These are phyloP conservation scores for Zasmidium cellare DNA, from an alignment of 2,329 filamentous ascomycete genomes.

Conservation along the genomic window DNA sequence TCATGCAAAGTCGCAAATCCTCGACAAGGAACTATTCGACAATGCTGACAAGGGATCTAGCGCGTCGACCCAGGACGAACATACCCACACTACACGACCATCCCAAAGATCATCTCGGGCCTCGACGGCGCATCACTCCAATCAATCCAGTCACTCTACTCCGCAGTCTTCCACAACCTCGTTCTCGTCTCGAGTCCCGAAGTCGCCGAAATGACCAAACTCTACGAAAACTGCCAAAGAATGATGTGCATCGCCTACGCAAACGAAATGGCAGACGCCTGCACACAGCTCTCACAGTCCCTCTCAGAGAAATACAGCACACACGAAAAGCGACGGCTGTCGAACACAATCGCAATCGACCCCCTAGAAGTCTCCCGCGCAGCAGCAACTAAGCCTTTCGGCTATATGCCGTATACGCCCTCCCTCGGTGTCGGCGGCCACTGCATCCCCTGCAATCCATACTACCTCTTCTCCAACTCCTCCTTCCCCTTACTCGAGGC, in stretches of 20 bases:
- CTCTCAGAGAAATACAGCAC: constrained; percentile 3
- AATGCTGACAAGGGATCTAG: too few relatives aligned
- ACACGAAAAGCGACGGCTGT: neutral
- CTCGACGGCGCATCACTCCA: constrained; percentile 1
- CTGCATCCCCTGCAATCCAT: constrained; percentile 59
- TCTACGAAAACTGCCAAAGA: constrained; percentile 16
- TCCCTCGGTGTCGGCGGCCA: constrained; percentile 56
- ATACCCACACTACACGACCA: constrained; percentile 4
- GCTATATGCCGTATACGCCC: constrained; percentile 51
- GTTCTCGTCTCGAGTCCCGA: constrained; percentile 8
- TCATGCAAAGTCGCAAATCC: neutral
- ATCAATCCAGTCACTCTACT: constrained; percentile 8
- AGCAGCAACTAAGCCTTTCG: constrained; percentile 40
- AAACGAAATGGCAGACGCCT: constrained; percentile 25
- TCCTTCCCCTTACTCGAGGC: constrained; percentile 49
- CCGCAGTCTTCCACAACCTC: constrained; percentile 7
- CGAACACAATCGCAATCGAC: constrained; percentile 16
- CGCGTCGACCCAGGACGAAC: constrained; percentile 11
- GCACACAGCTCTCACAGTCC: neutral
- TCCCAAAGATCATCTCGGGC: constrained; percentile 15
- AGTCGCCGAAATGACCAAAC: constrained; percentile 15
- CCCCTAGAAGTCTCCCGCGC: constrained; percentile 18
- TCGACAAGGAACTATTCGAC: too few relatives aligned
- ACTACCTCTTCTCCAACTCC: constrained; percentile 50
- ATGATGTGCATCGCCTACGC: constrained; percentile 26